Percentiles rank a stretch among this genome's conserved stretches.
These are phyloP conservation scores for Mollisia scopiformis DNA, from an alignment of 2,329 filamentous ascomycete species.

Conservation along the genomic window DNA sequence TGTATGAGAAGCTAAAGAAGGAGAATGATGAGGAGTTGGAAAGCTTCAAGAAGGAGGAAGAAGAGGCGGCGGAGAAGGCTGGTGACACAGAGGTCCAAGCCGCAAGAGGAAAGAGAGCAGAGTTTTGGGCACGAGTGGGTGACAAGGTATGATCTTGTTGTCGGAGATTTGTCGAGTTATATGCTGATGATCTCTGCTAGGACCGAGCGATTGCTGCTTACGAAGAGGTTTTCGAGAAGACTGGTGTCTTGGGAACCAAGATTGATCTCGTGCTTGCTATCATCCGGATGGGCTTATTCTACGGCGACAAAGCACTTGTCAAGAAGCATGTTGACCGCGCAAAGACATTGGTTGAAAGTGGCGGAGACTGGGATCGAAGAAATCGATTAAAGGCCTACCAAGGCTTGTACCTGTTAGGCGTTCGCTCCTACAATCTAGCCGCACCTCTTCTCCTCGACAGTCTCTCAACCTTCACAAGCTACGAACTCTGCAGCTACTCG, in stretches of 20 bases:
- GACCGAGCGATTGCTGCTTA: slow-evolving; percentile 93
- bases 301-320: slow-evolving; percentile 87
- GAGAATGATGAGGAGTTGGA: slow-evolving; percentile 81
- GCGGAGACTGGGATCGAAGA: slow-evolving; percentile 97
- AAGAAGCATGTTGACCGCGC: slow-evolving; percentile 94
- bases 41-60: slow-evolving; percentile 80
- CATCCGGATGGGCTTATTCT: slow-evolving; percentile 94
- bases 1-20: slow-evolving; percentile 77
- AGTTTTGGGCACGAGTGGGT: slow-evolving; percentile 93
- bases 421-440: slow-evolving; percentile 86
- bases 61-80: slow-evolving; percentile 93
- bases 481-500: slow-evolving; percentile 97
- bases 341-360: slow-evolving; percentile 86
- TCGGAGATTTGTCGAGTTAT: background rate
- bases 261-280: slow-evolving; percentile 97
- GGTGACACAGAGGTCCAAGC: slow-evolving; percentile 95
- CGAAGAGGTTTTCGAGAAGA: slow-evolving; percentile 95
- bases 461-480: slow-evolving; percentile 96
- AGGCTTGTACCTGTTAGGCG: slow-evolving; percentile 88
- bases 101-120: slow-evolving; percentile 90
- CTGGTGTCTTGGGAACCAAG: slow-evolving; percentile 93
- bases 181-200: slow-evolving; percentile 48
- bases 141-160: slow-evolving; percentile 77
- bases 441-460: slow-evolving; percentile 95
- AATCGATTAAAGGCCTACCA: slow-evolving; percentile 99